Evolutionary conservation across 2,329 filamentous ascomycete species (phyloP).

Genomic region (Aspergillus sp.): DNA sequence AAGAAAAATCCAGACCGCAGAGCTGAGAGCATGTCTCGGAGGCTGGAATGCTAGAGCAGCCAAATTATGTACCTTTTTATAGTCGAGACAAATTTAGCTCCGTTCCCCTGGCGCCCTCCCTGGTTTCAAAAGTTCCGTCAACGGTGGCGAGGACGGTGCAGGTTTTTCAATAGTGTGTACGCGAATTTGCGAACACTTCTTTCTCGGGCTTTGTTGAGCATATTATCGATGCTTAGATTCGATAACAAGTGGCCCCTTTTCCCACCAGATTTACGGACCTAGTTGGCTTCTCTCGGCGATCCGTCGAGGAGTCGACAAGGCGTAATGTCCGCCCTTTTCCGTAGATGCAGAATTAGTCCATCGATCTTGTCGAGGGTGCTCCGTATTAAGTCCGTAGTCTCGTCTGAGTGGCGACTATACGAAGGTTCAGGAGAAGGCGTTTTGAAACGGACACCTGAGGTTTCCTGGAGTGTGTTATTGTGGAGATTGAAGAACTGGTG

Average conservation of each 20-base stretch:
- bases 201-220: background rate
- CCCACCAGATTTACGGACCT: background rate
- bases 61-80: constrained; percentile 8
- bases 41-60: background rate
- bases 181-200: background rate
- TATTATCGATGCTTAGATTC: background rate
- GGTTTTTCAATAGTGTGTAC: background rate
- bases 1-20: background rate
- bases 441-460: background rate
- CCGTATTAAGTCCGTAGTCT: no score
- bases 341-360: background rate
- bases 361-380: background rate
- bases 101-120: background rate
- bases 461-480: background rate
- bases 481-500: background rate
- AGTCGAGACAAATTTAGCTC: constrained; percentile 8
- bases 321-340: background rate
- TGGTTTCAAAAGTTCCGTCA: background rate
- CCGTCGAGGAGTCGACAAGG: background rate
- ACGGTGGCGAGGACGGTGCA: constrained; percentile 1
- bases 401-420: background rate
- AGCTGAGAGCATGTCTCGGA: background rate
- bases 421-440: background rate
- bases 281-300: background rate
- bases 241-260: constrained; percentile 1